phyloP scores from a whole-genome alignment of 306 rosid genomes.

The Boehmeria nivea region DNA sequence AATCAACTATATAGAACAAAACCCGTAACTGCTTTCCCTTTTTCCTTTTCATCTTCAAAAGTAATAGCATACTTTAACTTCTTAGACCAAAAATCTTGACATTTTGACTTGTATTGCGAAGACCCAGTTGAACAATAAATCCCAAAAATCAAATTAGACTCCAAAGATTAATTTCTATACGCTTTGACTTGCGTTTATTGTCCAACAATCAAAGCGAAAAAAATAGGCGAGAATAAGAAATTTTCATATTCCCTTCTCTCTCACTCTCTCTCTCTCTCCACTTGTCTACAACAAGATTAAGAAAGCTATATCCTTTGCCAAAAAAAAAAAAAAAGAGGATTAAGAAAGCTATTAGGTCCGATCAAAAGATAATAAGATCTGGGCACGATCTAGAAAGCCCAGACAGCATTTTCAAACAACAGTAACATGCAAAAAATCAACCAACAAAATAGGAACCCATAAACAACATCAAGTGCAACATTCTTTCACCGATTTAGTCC shows the following conservation, averaged over 20 bases:
- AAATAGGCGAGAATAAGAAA: slow-evolving; percentile 15
- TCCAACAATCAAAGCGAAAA: slow-evolving; percentile 17
- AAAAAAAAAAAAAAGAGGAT: no score
- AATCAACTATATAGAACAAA: no score
- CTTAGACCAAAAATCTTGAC: slow-evolving; percentile 13
- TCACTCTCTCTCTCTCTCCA: slow-evolving; percentile 20
- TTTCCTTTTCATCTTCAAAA: background rate
- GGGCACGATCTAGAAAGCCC: slow-evolving; percentile 62
- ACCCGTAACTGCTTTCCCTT: slow-evolving; percentile 2
- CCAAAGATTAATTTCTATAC: slow-evolving; percentile 20
- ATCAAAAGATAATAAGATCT: slow-evolving; percentile 63
- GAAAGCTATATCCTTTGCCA: no score
- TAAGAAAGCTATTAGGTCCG: slow-evolving; percentile 30
- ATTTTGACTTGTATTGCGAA: slow-evolving; percentile 13
- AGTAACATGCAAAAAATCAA: slow-evolving; percentile 30
- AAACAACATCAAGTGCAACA: slow-evolving; percentile 31
- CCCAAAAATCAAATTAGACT: slow-evolving; percentile 20
- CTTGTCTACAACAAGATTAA: slow-evolving; percentile 20
- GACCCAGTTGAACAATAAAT: slow-evolving; percentile 20
- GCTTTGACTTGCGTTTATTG: slow-evolving; percentile 41
- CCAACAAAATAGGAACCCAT: slow-evolving; percentile 10
- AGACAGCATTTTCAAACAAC: slow-evolving; percentile 30
- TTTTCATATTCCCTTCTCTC: slow-evolving; percentile 31
- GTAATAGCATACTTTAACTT: no score
- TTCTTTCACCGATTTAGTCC: slow-evolving; percentile 7